These are phyloP conservation scores for Omphalea diandra DNA, from an alignment of 441 rosid species.

Conservation along the genomic window DNA sequence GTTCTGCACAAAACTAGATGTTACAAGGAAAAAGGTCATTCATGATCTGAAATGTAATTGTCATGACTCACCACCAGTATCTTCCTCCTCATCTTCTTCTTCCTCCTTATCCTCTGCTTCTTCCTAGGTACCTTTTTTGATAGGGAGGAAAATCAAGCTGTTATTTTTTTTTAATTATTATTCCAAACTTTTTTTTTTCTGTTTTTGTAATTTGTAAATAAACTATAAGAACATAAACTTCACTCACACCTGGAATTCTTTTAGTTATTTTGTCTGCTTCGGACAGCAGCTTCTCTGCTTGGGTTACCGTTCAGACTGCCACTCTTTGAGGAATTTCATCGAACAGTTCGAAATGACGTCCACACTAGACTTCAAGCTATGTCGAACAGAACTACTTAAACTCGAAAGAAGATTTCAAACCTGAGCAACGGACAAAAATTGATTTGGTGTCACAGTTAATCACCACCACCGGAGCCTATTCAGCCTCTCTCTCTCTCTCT, in stretches of 20 bases:
- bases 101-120: slow-evolving; percentile 36
- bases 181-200: not conserved
- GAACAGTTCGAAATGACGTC: slow-evolving; percentile 23
- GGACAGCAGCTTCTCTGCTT: not conserved
- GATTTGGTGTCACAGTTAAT: too few species aligned
- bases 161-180: not conserved
- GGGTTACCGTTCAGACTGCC: not conserved
- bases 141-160: not conserved
- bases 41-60: slow-evolving; percentile 55
- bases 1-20: slow-evolving; percentile 59
- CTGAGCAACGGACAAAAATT: too few species aligned
- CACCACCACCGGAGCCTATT: too few species aligned
- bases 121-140: slow-evolving; percentile 10
- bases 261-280: not conserved
- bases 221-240: slow-evolving; percentile 8
- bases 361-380: too few species aligned
- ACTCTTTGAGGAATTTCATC: slow-evolving; percentile 30
- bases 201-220: slow-evolving; percentile 26
- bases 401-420: too few species aligned
- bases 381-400: too few species aligned
- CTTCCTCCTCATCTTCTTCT: slow-evolving; percentile 40
- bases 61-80: slow-evolving; percentile 37
- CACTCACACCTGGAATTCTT: not conserved
- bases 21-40: slow-evolving; percentile 35
- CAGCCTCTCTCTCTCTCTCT: too few species aligned